Percentiles rank a stretch among this genome's conserved stretches.
These are phyloP conservation scores for Pythium insidiosum DNA, from an alignment of 352 stramenopile genomes.

Conservation along the genomic window DNA sequence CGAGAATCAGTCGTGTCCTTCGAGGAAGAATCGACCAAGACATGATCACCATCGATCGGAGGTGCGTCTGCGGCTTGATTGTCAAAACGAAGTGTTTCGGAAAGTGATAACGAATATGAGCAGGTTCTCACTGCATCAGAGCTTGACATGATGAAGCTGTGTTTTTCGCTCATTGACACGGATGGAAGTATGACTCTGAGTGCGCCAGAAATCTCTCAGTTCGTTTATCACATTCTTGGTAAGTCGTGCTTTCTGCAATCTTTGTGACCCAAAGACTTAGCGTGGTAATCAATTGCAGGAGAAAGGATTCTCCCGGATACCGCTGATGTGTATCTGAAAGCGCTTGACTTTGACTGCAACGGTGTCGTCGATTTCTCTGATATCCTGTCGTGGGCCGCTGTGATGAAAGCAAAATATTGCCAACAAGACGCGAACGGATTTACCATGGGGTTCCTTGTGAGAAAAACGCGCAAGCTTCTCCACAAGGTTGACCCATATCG, in stretches of 20 bases:
- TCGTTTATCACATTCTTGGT: slow-evolving; percentile 76
- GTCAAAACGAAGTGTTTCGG: not conserved
- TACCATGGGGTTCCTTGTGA: slow-evolving; percentile 9
- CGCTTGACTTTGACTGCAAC: slow-evolving; percentile 69
- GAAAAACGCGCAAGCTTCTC: not conserved
- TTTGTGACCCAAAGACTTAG: no score
- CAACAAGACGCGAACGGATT: slow-evolving; percentile 4
- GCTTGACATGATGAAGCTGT: slow-evolving; percentile 71
- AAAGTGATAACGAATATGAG: not conserved
- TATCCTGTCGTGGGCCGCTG: slow-evolving; percentile 64
- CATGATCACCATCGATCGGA: slow-evolving; percentile 1
- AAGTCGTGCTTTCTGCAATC: no score
- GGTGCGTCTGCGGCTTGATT: no score
- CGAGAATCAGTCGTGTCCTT: not conserved
- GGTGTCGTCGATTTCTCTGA: slow-evolving; percentile 68
- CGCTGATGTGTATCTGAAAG: slow-evolving; percentile 51
- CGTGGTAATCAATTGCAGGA: slow-evolving; percentile 28
- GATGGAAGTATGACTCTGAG: slow-evolving; percentile 62
- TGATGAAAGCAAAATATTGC: slow-evolving; percentile 64
- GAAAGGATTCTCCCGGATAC: slow-evolving; percentile 40
- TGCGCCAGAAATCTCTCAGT: slow-evolving; percentile 42
- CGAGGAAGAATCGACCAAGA: not conserved
- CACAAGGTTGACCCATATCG: slow-evolving; percentile 14
- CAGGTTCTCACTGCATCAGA: slow-evolving; percentile 50
- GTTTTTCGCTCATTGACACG: slow-evolving; percentile 77